phyloP scores from a whole-genome alignment of 129 eudicot species.

The Escallonia herrerae region DNA sequence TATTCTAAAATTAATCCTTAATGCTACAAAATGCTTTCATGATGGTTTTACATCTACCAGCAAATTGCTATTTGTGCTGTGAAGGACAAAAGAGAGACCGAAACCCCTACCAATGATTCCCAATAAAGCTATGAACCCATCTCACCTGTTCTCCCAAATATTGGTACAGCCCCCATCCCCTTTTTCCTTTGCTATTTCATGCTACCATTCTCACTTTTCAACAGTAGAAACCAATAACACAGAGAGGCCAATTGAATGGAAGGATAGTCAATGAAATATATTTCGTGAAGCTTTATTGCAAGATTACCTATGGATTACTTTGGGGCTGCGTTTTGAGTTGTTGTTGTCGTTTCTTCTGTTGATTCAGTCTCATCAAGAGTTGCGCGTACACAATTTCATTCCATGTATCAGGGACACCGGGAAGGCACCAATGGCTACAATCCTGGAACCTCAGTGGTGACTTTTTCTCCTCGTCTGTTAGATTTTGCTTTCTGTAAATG shows the following conservation, averaged over 20 bases:
- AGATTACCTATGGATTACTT: not conserved
- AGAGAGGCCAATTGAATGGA: not conserved
- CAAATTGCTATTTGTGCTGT: too few relatives aligned
- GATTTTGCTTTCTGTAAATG: conserved; percentile 30
- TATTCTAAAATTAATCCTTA: too few relatives aligned
- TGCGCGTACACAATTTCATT: conserved; percentile 40
- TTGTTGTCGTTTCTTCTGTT: not conserved
- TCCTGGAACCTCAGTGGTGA: conserved; percentile 31
- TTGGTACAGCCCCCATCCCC: too few relatives aligned
- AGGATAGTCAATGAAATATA: not conserved
- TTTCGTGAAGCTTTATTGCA: conserved; percentile 7
- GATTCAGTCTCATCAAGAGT: conserved; percentile 15
- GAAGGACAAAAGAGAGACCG: too few relatives aligned
- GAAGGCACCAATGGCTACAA: conserved; percentile 65
- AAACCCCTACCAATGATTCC: too few relatives aligned
- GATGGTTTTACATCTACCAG: too few relatives aligned
- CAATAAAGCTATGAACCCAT: too few relatives aligned
- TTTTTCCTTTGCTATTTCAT: too few relatives aligned
- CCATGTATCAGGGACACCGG: conserved; percentile 72
- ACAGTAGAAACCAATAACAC: too few relatives aligned
- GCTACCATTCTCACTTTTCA: too few relatives aligned
- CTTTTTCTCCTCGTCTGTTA: conserved; percentile 32
- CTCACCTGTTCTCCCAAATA: too few relatives aligned
- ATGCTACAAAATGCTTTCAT: too few relatives aligned
- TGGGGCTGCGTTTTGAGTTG: not conserved